Evolutionary conservation across 2,329 filamentous ascomycete genomes (phyloP), one percentile per base, ranked within the genome.

Genomic region (Meredithiella fracta): DNA sequence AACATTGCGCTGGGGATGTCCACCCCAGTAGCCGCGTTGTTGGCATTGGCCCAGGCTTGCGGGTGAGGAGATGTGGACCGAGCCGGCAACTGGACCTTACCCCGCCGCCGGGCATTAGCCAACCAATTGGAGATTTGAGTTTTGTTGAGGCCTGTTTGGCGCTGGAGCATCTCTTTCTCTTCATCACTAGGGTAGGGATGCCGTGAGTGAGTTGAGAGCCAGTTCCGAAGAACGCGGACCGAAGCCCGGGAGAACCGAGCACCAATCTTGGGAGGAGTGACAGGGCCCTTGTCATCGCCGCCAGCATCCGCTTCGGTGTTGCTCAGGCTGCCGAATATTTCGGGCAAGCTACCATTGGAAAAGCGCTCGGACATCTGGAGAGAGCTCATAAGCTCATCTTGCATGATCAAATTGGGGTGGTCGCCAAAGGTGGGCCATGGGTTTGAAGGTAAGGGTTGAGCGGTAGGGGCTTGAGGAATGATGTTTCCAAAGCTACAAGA

Each of bases 101-200:
- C 83, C 60, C 89, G 78, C 57, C 89, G 80, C 47, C 89, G 81
- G 57, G 88, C 88, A 67, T 95, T 95, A 58, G 89, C 89, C 50
- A 95, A 79, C 89, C 89, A 95, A 66, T 94, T 94, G 9, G 83
- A 83, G 62, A 95, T 91, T 64, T 96, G 90, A 14, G 77, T 84
- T 63, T 86, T 80, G 66, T 80, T 89, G 42, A 96, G 73, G 6
- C 88, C 87, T 0, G 89, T 95, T 62, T 85, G 78, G 50, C 78
- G 75, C 67, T 88, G 84, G 25, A 96, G 73, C 60, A 80, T 77
- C 61, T 89, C 85, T 64, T 91, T 94, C 65, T 95, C 86, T 58
- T 88, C 82, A 47, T 94, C 88, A 34, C 80, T 90, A 3, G 90
- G 89, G 65, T 95, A 96, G 0, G 89, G 90, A 62, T 94, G 86